phyloP scores from a whole-genome alignment of 805 yeast genomes.

The Tetrapisispora taiwanensis region DNA sequence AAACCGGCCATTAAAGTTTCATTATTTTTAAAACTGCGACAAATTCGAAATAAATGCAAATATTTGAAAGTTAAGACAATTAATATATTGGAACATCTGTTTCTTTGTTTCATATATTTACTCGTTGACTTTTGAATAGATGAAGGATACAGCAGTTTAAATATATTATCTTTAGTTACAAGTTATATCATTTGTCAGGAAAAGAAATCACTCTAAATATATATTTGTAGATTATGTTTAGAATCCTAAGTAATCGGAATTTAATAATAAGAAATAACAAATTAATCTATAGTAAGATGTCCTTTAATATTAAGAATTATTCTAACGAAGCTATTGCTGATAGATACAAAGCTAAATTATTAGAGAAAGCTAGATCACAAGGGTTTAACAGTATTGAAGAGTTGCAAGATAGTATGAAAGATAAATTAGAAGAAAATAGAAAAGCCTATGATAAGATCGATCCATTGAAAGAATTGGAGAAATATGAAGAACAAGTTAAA shows the following conservation, averaged over 20 bases:
- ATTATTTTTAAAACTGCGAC: no score
- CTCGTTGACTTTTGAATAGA: no score
- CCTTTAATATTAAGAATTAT: neutral
- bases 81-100: no score
- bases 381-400: constrained; percentile 39
- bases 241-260: neutral
- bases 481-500: constrained; percentile 33
- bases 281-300: neutral
- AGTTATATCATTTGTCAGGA: no score
- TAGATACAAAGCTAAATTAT: constrained; percentile 30
- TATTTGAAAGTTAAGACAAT: no score
- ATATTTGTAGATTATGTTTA: neutral
- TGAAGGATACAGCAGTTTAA: no score
- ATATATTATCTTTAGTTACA: no score
- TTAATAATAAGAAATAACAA: neutral
- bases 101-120: no score
- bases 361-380: constrained; percentile 29
- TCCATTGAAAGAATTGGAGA: constrained; percentile 60
- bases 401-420: constrained; percentile 51
- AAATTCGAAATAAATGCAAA: no score
- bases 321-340: neutral
- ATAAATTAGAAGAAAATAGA: constrained; percentile 46
- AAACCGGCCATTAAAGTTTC: neutral
- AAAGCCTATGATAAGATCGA: constrained; percentile 52
- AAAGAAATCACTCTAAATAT: no score